A percentile compares a stretch with the other conserved stretches of the same genome.
Evolutionary conservation across 768 basidiomycete species (phyloP).

Genomic region (Leccinum rimulosum): DNA sequence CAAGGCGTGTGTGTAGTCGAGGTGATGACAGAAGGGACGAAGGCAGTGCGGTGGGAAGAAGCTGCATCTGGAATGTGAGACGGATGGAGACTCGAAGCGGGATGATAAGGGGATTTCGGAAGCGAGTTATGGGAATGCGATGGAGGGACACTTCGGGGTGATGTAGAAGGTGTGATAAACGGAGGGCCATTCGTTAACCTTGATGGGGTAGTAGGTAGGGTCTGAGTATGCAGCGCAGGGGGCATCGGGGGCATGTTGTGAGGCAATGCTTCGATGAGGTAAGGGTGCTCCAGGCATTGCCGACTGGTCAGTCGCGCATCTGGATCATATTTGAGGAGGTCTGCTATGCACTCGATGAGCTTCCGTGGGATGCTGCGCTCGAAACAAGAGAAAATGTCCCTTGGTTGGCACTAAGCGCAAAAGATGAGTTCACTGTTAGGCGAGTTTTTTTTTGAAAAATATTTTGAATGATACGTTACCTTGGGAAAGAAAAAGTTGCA

Average conservation of each 20-base stretch:
- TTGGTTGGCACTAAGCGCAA: conserved; percentile 54
- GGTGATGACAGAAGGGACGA: conserved; percentile 41
- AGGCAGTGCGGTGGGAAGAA: conserved; percentile 52
- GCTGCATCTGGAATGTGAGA: conserved; percentile 45
- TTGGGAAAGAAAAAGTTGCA: conserved; percentile 89
- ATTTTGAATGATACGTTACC: conserved; percentile 41
- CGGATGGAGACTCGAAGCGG: conserved; percentile 37
- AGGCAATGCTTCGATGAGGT: conserved; percentile 77
- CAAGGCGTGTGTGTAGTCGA: conserved; percentile 30
- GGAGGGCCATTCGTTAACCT: conserved; percentile 37
- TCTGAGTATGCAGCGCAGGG: conserved; percentile 44
- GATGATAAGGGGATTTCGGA: conserved; percentile 38
- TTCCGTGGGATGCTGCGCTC: conserved; percentile 73
- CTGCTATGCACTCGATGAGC: conserved; percentile 87
- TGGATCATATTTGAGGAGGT: conserved; percentile 91
- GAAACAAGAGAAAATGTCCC: conserved; percentile 70
- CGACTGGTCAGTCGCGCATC: conserved; percentile 79
- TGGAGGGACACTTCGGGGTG: conserved; percentile 44
- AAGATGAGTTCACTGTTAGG: conserved; percentile 2
- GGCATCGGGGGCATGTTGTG: conserved; percentile 66
- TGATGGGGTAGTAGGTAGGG: conserved; percentile 36
- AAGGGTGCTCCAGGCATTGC: conserved; percentile 86
- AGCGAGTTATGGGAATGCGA: conserved; percentile 50
- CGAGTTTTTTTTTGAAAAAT: neutral
- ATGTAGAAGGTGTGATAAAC: conserved; percentile 38